Evolutionary conservation across 2,329 filamentous ascomycete genomes (phyloP).

Genomic region (Penicillium hesseltinei): DNA sequence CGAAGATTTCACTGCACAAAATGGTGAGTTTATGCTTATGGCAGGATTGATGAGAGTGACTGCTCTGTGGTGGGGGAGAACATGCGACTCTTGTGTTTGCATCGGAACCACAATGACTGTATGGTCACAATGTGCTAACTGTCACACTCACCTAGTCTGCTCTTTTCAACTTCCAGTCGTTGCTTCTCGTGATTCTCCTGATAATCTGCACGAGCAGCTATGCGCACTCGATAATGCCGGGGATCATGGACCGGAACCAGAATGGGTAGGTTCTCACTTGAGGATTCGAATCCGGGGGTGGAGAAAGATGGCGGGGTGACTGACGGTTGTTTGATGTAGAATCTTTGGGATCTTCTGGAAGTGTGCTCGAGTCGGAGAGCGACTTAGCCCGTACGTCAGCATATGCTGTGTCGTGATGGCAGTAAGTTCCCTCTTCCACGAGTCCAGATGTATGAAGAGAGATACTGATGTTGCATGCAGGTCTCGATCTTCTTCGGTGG

Average conservation of each 20-base stretch:
- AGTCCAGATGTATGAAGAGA: not conserved
- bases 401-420: conserved; percentile 93
- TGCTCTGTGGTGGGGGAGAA: not conserved
- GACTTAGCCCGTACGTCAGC: conserved; percentile 92
- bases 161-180: conserved; percentile 98
- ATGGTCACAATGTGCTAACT: conserved; percentile 15
- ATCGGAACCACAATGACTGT: not conserved
- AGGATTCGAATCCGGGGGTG: not conserved
- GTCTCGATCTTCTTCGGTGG: conserved; percentile 41
- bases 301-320: not conserved
- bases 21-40: conserved; percentile 29
- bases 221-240: conserved; percentile 82
- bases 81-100: not conserved
- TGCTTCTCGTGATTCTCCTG: conserved; percentile 89
- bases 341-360: conserved; percentile 93
- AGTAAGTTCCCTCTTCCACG: conserved; percentile 52
- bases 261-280: conserved; percentile 62
- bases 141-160: conserved; percentile 63
- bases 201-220: conserved; percentile 96
- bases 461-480: conserved; percentile 18
- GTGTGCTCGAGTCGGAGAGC: conserved; percentile 84
- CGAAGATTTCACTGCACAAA: conserved; percentile 18
- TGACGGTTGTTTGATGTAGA: conserved; percentile 43
- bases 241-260: conserved; percentile 89
- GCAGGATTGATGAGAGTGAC: not conserved